A percentile compares a stretch with the other conserved stretches of the same genome.
phyloP scores from a whole-genome alignment of 1,284 basidiomycete genomes.

The Wolfiporia cocos region DNA sequence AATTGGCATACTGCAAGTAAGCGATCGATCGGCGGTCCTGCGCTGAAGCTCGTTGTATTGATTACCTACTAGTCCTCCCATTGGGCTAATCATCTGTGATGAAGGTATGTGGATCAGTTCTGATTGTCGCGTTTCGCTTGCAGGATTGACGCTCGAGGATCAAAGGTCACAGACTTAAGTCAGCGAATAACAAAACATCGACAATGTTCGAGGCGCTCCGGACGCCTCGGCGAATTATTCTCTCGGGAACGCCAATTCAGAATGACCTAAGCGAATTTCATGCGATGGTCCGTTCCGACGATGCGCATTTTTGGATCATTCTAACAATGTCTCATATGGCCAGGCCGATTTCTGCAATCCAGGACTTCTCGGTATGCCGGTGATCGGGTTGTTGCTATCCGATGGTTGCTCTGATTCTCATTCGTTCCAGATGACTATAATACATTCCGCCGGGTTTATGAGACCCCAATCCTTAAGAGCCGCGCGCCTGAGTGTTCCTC shows the following conservation, averaged over 20 bases:
- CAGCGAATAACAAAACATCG: conserved; percentile 88
- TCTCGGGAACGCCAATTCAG: conserved; percentile 97
- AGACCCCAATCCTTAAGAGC: conserved; percentile 85
- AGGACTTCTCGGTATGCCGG: conserved; percentile 69
- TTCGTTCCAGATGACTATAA: conserved; percentile 57
- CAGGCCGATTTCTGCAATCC: conserved; percentile 94
- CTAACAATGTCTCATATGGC: background rate
- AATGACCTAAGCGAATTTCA: conserved; percentile 96
- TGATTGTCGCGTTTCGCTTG: no score
- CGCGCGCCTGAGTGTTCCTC: conserved; percentile 70
- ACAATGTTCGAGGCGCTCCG: conserved; percentile 80
- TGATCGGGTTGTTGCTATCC: conserved; percentile 16
- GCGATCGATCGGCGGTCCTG: conserved; percentile 4
- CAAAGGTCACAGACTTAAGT: conserved; percentile 93
- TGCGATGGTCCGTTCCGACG: conserved; percentile 69
- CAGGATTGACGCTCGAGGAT: no score
- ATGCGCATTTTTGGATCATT: background rate
- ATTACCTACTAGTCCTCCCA: conserved; percentile 56
- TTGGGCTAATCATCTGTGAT: conserved; percentile 94
- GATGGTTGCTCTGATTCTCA: conserved; percentile 5
- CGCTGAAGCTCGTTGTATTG: no score
- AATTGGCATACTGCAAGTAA: conserved; percentile 57
- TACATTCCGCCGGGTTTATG: conserved; percentile 78
- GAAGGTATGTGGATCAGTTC: conserved; percentile 53
- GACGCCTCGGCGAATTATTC: conserved; percentile 75